Evolutionary conservation across 169 alveolate species (phyloP).

Genomic region (Plasmodium vivax): DNA sequence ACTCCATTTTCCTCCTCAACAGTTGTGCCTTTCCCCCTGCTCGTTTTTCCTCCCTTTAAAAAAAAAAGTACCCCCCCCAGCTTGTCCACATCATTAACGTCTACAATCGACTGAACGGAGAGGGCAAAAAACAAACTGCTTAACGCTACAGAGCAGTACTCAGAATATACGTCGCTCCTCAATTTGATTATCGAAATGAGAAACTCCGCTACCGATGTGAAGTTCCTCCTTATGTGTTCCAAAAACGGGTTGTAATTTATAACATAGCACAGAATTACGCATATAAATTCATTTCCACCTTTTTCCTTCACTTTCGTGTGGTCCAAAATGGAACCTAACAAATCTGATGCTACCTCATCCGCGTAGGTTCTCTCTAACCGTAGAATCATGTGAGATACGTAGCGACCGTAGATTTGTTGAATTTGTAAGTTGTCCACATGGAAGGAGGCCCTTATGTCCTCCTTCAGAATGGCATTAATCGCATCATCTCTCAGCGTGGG

Average conservation of each 20-base stretch:
- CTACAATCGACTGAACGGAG: conserved; percentile 17
- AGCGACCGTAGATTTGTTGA: conserved; percentile 51
- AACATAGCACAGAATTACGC: conserved; percentile 46
- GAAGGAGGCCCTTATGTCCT: conserved; percentile 9
- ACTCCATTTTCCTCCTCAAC: not conserved
- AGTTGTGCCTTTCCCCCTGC: not conserved
- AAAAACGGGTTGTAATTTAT: conserved; percentile 67
- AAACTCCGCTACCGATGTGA: not conserved
- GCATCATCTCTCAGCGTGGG: conserved; percentile 29
- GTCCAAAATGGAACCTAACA: not conserved
- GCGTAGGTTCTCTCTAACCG: conserved; percentile 19
- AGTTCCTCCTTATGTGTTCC: conserved; percentile 17
- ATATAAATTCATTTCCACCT: conserved; percentile 15
- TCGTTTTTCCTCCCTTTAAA: not conserved
- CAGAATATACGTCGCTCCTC: conserved; percentile 49
- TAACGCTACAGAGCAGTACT: conserved; percentile 44
- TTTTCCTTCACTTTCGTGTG: not conserved
- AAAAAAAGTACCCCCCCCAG: not conserved
- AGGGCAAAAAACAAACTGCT: conserved; percentile 58
- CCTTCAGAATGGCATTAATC: conserved; percentile 20
- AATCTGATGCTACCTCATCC: conserved; percentile 20
- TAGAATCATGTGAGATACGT: conserved; percentile 53
- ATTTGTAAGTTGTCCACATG: not conserved
- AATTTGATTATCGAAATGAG: conserved; percentile 17
- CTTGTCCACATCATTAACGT: conserved; percentile 5